Evolutionary conservation across 352 stramenopile genomes (phyloP).

Genomic region (Pythium folliculosum): DNA sequence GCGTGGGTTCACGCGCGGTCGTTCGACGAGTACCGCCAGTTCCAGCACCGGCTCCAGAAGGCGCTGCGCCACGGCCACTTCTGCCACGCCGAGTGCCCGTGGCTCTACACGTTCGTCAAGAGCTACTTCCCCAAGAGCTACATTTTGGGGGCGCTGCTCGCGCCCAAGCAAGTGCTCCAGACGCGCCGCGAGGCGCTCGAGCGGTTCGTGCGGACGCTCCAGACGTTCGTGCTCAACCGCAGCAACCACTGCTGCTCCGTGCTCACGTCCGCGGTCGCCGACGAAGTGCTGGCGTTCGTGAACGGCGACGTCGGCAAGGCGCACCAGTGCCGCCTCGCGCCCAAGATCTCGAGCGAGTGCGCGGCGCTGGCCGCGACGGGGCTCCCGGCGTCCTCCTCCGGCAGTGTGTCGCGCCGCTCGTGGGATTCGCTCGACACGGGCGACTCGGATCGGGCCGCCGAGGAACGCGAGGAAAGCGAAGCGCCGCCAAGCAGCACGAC

Average conservation of each 20-base stretch:
- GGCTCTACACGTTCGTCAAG: conserved; percentile 72
- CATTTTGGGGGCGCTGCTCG: conserved; percentile 48
- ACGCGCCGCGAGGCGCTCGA: conserved; percentile 22
- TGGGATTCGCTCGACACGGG: conserved; percentile 15
- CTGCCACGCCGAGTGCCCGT: conserved; percentile 69
- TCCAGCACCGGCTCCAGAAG: conserved; percentile 70
- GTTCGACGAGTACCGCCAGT: conserved; percentile 75
- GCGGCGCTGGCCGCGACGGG: conserved; percentile 7
- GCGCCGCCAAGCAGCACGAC: not conserved
- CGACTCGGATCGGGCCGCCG: not conserved
- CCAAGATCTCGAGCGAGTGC: conserved; percentile 25
- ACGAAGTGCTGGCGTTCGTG: conserved; percentile 66
- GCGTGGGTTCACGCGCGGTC: conserved; percentile 49
- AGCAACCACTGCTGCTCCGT: conserved; percentile 62
- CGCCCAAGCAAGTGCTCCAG: conserved; percentile 50
- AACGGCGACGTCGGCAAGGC: conserved; percentile 55
- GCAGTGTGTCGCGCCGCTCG: not conserved
- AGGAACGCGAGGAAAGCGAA: conserved; percentile 6
- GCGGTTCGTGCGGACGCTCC: conserved; percentile 56
- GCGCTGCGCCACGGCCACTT: conserved; percentile 70
- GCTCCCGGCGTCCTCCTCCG: not conserved
- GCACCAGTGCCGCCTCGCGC: conserved; percentile 28
- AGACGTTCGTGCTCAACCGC: conserved; percentile 57
- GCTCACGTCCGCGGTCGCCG: conserved; percentile 26
- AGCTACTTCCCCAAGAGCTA: conserved; percentile 78